A percentile compares a stretch with the other conserved stretches of the same genome.
Conservation (phyloP, 768 basidiomycete genomes). For the Lactarius sp. region DNA sequence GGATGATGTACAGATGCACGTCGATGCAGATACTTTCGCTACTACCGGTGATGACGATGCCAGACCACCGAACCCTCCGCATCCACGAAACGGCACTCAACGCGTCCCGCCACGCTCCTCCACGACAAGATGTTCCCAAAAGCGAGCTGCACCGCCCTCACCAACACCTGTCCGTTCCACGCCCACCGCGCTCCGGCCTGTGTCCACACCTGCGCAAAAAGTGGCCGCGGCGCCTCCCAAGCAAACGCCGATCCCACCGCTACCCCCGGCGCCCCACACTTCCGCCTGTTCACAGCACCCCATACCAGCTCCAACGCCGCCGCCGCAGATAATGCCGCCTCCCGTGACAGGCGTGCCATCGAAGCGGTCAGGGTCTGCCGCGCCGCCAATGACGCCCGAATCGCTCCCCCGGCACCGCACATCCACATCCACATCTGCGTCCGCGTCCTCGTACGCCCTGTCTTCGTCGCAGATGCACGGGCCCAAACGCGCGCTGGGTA, state of each 20-base stretch:
- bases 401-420: neutral
- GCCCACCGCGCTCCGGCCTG: neutral
- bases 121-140: neutral
- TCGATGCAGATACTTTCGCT: neutral
- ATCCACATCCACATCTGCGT: neutral
- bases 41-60: neutral
- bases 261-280: neutral
- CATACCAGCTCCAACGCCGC: neutral
- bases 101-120: neutral
- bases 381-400: neutral
- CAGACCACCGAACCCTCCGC: neutral
- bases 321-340: neutral
- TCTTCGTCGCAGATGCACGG: conserved; percentile 2
- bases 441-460: neutral
- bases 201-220: neutral
- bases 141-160: neutral
- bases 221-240: neutral
- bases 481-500: conserved; percentile 8
- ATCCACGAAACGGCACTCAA: neutral
- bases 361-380: neutral
- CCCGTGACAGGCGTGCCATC: neutral
- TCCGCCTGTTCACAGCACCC: neutral
- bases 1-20: neutral
- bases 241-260: neutral
- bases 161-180: conserved; percentile 4